Base-by-base conservation (phyloP, 108 stramenopile genomes). In the Licmophora abbreviata region DNA sequence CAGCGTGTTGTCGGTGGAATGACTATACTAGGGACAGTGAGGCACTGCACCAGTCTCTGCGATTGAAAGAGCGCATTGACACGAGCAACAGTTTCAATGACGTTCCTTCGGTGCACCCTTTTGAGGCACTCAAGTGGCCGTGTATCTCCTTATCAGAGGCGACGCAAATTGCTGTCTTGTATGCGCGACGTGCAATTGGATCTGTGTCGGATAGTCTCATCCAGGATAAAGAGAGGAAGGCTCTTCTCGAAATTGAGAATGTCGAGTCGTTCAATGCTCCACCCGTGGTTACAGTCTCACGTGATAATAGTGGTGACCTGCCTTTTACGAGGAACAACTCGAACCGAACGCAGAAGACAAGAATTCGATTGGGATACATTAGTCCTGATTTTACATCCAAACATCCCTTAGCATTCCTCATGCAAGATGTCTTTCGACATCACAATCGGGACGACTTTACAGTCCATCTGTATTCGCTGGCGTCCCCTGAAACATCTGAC, bases 351-450 rank as follows among this genome's bases (percentile, higher is more conserved):
- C 46, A 33, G 34, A 37, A 42, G 26, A 44, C 11, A 41, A 65
- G 56, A 43, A 62, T 79, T 15, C 48, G 70, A 22, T 47, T 92
- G 10, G 89, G 88, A 7, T 94, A 92, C 58, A 64, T 92, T 7
- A 73, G 72, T 42, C 73, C 80, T 22, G 88, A 94, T 55, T 86
- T 94, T 22, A 79, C 73, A 36, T 79, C 79, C 4, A 74, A 73
- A 37, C 88, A 94, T 52, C 93, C 93, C 10, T 53, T 94, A 18
- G 80, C 79, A 28, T 88, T 89, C 59, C 68, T 88, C 23, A 75
- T 94, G 85, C 90, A 88, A 51, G 61, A 74, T 48, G 77, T 94
- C n/a, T 94, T 94, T 57, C 70, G 77, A 20, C 54, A 63, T 54
- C 93, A 94, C 65, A 68, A 91, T 61, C 74, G 45, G 48, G 47